Percentiles rank a stretch among this genome's conserved stretches.
phyloP scores from a whole-genome alignment of 345 rosid species.

The Populus euphratica region DNA sequence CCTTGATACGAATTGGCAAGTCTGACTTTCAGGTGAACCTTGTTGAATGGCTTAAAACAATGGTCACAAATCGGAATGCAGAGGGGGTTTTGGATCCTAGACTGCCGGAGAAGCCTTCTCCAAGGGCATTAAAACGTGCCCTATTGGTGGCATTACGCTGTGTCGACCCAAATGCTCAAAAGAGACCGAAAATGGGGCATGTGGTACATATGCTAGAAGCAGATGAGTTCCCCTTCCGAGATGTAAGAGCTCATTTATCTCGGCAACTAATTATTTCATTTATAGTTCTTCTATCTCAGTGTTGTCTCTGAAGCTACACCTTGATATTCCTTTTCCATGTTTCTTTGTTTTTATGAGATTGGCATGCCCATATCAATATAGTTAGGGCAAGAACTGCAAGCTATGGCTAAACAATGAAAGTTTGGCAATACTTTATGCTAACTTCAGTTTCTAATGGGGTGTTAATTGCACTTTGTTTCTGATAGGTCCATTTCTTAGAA shows the following conservation, averaged over 20 bases:
- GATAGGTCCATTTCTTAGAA: not conserved
- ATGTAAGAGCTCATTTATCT: constrained; percentile 39
- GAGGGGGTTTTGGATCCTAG: constrained; percentile 87
- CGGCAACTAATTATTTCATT: not conserved
- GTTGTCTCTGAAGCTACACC: not conserved
- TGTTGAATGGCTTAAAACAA: constrained; percentile 89
- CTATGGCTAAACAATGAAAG: not conserved
- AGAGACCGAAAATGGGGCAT: constrained; percentile 96
- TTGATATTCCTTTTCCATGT: not conserved
- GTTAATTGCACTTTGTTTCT: not conserved
- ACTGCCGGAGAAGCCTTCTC: constrained; percentile 67
- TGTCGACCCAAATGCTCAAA: constrained; percentile 91
- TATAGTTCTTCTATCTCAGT: not conserved
- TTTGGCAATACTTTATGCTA: not conserved
- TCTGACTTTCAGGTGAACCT: constrained; percentile 62
- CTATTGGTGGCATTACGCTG: constrained; percentile 87
- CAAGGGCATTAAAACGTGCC: constrained; percentile 80
- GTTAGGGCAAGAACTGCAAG: not conserved
- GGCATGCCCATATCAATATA: not conserved
- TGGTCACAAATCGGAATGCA: constrained; percentile 76
- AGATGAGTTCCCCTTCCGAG: constrained; percentile 75
- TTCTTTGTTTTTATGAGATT: not conserved
- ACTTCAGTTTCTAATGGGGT: not conserved
- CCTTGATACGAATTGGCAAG: not conserved
- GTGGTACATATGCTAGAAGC: constrained; percentile 97